Evolutionary conservation across 1,139 yeast species (phyloP).

Genomic region (Suhomyces guaymorum): DNA sequence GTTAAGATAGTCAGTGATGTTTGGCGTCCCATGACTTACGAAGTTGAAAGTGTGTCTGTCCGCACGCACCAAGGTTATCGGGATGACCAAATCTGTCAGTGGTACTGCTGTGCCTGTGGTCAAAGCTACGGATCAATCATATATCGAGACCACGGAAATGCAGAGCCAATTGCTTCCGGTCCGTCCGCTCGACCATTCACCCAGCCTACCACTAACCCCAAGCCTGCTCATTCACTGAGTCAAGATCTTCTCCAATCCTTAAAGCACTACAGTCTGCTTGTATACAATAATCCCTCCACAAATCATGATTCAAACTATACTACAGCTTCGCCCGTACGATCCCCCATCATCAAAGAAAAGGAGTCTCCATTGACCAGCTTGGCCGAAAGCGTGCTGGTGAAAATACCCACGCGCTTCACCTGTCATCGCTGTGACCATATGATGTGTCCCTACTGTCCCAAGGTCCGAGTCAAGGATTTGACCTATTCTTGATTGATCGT

Average conservation of each 20-base stretch:
- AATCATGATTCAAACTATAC: slow-evolving; percentile 4
- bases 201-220: slow-evolving; percentile 1
- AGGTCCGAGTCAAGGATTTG: slow-evolving; percentile 44
- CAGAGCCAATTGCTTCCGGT: slow-evolving; percentile 2
- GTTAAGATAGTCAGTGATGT: slow-evolving; percentile 8
- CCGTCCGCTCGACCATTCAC: background rate
- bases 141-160: slow-evolving; percentile 22
- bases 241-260: slow-evolving; percentile 19
- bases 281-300: slow-evolving; percentile 17
- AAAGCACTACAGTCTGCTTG: slow-evolving; percentile 33
- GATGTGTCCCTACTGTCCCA: slow-evolving; percentile 58
- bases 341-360: slow-evolving; percentile 1
- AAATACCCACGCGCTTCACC: slow-evolving; percentile 38
- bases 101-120: slow-evolving; percentile 59
- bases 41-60: slow-evolving; percentile 7
- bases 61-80: slow-evolving; percentile 5
- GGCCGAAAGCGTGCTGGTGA: slow-evolving; percentile 5
- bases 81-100: slow-evolving; percentile 46
- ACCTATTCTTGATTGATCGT: slow-evolving; percentile 5
- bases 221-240: slow-evolving; percentile 7
- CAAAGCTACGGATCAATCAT: slow-evolving; percentile 48
- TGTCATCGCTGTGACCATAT: slow-evolving; percentile 52
- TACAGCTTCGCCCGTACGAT: slow-evolving; percentile 3
- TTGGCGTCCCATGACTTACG: slow-evolving; percentile 8
- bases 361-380: background rate